These are phyloP conservation scores for Medicago truncatula DNA, from an alignment of 306 rosid genomes.

Conservation along the genomic window DNA sequence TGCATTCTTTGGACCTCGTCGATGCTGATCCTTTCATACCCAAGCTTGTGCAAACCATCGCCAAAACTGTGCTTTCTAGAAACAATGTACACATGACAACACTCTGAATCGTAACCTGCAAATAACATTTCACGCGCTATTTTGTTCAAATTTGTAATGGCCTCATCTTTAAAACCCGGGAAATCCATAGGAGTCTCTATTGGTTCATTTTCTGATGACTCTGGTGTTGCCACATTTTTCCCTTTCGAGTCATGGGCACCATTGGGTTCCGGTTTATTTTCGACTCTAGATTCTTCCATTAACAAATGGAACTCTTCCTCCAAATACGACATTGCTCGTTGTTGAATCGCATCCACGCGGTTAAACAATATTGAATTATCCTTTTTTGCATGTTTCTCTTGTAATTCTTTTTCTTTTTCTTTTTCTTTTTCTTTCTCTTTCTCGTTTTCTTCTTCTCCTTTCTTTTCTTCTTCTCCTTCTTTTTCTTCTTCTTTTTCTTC, in stretches of 20 bases:
- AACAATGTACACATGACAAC: conserved; percentile 49
- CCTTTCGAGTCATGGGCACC: conserved; percentile 20
- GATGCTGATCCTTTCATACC: conserved; percentile 56
- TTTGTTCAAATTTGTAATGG: conserved; percentile 39
- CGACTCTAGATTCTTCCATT: conserved; percentile 51
- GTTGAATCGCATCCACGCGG: conserved; percentile 53
- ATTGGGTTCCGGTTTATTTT: conserved; percentile 23
- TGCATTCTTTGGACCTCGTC: conserved; percentile 64
- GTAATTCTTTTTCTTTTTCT: not conserved
- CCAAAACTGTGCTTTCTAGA: conserved; percentile 52
- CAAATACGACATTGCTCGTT: conserved; percentile 59
- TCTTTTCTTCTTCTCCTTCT: not conserved
- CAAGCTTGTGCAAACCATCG: conserved; percentile 46
- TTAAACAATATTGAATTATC: conserved; percentile 46
- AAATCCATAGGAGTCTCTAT: conserved; percentile 6
- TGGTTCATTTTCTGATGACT: conserved; percentile 47
- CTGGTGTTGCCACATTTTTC: conserved; percentile 39
- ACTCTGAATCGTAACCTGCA: conserved; percentile 52
- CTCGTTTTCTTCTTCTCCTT: not conserved
- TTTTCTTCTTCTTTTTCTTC: not conserved
- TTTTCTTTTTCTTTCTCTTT: conserved; percentile 8
- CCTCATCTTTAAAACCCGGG: conserved; percentile 52
- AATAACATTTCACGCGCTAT: conserved; percentile 54
- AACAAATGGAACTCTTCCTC: conserved; percentile 64
- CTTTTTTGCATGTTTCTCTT: not conserved